Conservation (phyloP, 352 stramenopile species). For the Pythium apleroticum region DNA sequence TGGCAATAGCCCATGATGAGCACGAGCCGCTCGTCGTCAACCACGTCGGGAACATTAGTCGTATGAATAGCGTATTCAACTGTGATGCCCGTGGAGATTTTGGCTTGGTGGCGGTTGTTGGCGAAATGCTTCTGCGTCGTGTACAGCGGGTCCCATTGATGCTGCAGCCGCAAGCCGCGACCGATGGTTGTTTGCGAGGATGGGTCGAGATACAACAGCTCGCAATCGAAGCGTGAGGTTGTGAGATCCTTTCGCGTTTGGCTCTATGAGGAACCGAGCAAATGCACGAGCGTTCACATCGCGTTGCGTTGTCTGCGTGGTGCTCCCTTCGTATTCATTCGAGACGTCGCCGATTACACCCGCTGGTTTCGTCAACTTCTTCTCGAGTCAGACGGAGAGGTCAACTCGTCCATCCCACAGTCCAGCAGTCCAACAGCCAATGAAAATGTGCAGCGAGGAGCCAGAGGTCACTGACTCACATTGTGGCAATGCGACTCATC, state of each 20-base stretch:
- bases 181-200: not conserved
- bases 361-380: conserved; percentile 1
- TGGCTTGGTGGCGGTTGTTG: conserved; percentile 32
- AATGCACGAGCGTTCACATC: no score
- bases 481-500: not conserved
- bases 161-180: conserved; percentile 31
- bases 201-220: no score
- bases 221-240: no score
- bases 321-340: conserved; percentile 7
- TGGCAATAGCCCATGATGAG: conserved; percentile 33
- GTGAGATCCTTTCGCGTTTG: not conserved
- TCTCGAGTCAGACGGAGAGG: not conserved
- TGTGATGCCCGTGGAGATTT: conserved; percentile 43
- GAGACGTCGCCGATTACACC: not conserved
- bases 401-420: not conserved
- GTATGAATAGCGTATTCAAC: conserved; percentile 36
- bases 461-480: not conserved
- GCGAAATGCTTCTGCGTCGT: conserved; percentile 33
- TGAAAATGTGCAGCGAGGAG: not conserved
- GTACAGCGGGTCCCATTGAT: conserved; percentile 46
- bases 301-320: no score
- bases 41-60: conserved; percentile 2
- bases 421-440: not conserved
- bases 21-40: conserved; percentile 22
- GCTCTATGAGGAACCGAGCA: no score